Evolutionary conservation across 1,284 basidiomycete genomes (phyloP), one percentile per base, ranked within the genome.

Genomic region (Rhizoctonia solani): DNA sequence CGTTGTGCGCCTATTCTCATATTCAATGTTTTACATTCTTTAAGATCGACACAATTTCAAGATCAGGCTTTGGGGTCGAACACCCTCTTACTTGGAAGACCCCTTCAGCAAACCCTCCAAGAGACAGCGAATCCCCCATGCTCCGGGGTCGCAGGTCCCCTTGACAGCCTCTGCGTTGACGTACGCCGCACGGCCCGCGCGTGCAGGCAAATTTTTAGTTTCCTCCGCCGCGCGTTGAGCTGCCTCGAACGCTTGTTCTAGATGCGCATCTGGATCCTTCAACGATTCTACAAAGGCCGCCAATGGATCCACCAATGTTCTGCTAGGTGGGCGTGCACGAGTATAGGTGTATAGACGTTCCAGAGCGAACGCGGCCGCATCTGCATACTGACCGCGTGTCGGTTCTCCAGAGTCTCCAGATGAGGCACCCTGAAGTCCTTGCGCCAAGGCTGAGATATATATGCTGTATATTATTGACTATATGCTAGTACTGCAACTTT

Each of bases 271-370:
- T 46, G 44, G 42, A 29, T 61, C 46, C 30, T 25, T 39, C 50
- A 88, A 80, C 13, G 81, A 68, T 77, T 79, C 69, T 59, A 90
- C 81, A 76, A 97, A 96, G 1, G 92, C 90, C n/a, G 86, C 83
- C 21, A 98, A 83, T 1, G 95, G 94, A 77, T 98, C 95, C 47
- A 98, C 84, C 32, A 98, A 85, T 1, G 94, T 97, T 72, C 95
- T 86, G 9, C 91, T 93, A 3, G 95, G 95, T 0, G 89, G 89
- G 23, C 95, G 86, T 4, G 95, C 95, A 49, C 87, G 85, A 0
- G 94, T 96, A 80, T 95, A 97, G 25, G 86, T 87, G 79, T 92
- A 94, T 27, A 98, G 79, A 67, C 86, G 87, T 23, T 77, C 77
- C 49, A 93, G 82, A 3, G 95, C 92, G 11, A 79, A 79, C 21